phyloP scores from a whole-genome alignment of 2,329 filamentous ascomycete genomes.

The Aspergillus tubingensis region DNA sequence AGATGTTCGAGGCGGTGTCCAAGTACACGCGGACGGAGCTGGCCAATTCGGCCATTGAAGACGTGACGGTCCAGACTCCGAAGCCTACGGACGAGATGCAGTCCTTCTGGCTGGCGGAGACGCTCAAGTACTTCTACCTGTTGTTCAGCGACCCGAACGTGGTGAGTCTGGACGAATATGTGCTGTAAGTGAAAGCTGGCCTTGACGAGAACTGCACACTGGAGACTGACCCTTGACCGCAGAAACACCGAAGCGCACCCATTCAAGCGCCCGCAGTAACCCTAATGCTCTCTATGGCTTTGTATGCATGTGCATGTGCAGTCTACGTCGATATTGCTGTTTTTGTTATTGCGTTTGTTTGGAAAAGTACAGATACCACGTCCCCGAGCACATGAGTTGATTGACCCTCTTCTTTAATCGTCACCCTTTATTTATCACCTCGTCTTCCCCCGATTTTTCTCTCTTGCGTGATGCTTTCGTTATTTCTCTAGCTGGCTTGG shows the following conservation, averaged over 20 bases:
- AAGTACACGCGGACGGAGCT: constrained; percentile 62
- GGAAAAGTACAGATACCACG: constrained; percentile 10
- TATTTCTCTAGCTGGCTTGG: constrained; percentile 11
- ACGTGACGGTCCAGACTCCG: constrained; percentile 59
- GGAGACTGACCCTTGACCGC: constrained; percentile 8
- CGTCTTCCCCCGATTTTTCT: background rate
- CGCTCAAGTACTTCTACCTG: constrained; percentile 52
- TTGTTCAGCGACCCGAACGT: constrained; percentile 48
- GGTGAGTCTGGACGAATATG: constrained; percentile 50
- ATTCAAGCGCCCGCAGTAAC: constrained; percentile 35
- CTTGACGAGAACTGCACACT: background rate
- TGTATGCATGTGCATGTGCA: constrained; percentile 12
- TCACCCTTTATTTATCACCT: background rate
- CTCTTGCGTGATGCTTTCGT: constrained; percentile 1
- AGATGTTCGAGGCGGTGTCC: constrained; percentile 69
- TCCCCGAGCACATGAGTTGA: constrained; percentile 7
- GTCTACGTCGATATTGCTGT: constrained; percentile 4
- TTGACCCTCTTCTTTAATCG: constrained; percentile 2
- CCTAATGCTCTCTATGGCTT: constrained; percentile 16
- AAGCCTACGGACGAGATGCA: constrained; percentile 65
- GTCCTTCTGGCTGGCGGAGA: constrained; percentile 68
- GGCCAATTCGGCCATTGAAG: constrained; percentile 66
- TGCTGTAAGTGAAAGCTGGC: constrained; percentile 41
- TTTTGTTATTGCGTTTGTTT: constrained; percentile 5
- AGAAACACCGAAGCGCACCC: constrained; percentile 47